Conservation (phyloP, 2,329 filamentous ascomycete genomes). For the Pseudonectria foliicola region DNA sequence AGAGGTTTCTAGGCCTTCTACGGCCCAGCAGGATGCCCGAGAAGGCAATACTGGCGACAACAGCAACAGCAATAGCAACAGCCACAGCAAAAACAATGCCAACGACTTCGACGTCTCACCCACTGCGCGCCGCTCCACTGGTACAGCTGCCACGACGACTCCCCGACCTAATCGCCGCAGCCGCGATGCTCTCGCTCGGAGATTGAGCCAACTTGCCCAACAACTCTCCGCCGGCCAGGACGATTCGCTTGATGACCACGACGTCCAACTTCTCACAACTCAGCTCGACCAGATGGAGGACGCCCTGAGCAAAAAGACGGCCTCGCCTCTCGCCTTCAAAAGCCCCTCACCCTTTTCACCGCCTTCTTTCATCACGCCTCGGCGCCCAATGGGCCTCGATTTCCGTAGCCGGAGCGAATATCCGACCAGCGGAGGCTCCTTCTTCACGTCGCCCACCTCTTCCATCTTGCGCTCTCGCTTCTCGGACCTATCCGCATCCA, state of each 20-base stretch:
- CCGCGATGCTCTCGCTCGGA: constrained; percentile 36
- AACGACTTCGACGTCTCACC: constrained; percentile 15
- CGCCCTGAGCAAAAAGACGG: constrained; percentile 8
- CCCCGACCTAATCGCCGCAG: constrained; percentile 9
- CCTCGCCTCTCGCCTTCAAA: constrained; percentile 4
- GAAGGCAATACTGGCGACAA: too few relatives aligned
- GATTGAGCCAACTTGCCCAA: constrained; percentile 32
- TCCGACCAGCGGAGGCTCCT: constrained; percentile 11
- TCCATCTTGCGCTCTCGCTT: constrained; percentile 32
- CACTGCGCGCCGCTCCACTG: constrained; percentile 9
- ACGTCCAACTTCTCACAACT: constrained; percentile 30
- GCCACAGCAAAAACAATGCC: constrained; percentile 2
- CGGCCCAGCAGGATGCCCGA: constrained; percentile 10
- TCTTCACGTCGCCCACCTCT: constrained; percentile 29
- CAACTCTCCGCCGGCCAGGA: constrained; percentile 28
- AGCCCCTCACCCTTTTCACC: constrained; percentile 3
- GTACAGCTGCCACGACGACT: not conserved
- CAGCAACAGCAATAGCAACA: too few relatives aligned
- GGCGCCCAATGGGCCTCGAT: constrained; percentile 17
- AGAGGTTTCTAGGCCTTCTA: constrained; percentile 14
- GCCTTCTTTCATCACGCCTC: constrained; percentile 5
- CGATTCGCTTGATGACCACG: constrained; percentile 28
- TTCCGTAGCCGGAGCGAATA: constrained; percentile 21
- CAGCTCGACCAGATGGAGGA: constrained; percentile 29
- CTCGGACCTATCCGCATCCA: constrained; percentile 32